A percentile compares a stretch with the other conserved stretches of the same genome.
These are phyloP conservation scores for Populus hybrid DNA, from an alignment of 441 rosid genomes.

Conservation along the genomic window DNA sequence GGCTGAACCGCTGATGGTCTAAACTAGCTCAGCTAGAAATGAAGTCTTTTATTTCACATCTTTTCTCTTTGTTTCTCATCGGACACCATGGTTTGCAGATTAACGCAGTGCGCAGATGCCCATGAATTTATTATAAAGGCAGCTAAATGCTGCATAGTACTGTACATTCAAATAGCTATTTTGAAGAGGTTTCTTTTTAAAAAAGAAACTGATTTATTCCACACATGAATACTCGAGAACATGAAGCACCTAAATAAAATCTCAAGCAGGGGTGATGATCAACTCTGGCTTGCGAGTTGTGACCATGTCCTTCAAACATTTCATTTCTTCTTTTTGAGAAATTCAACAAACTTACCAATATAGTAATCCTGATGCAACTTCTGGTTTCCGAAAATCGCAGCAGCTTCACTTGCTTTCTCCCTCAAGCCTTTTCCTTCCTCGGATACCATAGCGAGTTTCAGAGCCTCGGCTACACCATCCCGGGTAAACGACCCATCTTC, in stretches of 20 bases:
- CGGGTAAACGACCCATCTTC: slow-evolving; percentile 22
- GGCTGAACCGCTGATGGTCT: too few species aligned
- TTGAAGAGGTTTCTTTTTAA: background rate
- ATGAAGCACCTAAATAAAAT: background rate
- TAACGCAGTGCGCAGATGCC: too few species aligned
- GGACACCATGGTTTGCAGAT: too few species aligned
- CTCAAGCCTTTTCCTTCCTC: slow-evolving; percentile 15
- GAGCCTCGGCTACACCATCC: slow-evolving; percentile 19
- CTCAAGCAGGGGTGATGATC: background rate
- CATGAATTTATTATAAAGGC: background rate
- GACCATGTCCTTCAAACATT: background rate
- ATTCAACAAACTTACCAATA: slow-evolving; percentile 9
- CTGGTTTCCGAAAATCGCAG: slow-evolving; percentile 1
- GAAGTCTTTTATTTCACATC: too few species aligned
- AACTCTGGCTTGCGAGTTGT: background rate
- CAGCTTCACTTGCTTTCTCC: slow-evolving; percentile 8
- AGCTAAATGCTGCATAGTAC: background rate
- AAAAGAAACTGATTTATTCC: background rate
- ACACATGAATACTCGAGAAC: background rate
- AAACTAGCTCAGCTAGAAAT: too few species aligned
- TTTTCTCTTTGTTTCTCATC: too few species aligned
- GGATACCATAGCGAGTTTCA: slow-evolving; percentile 19
- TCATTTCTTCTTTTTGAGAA: background rate
- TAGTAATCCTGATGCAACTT: slow-evolving; percentile 7
- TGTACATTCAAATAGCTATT: background rate